Conservation (phyloP, 2,329 filamentous ascomycete genomes). For the Xylariaceae sp. region DNA sequence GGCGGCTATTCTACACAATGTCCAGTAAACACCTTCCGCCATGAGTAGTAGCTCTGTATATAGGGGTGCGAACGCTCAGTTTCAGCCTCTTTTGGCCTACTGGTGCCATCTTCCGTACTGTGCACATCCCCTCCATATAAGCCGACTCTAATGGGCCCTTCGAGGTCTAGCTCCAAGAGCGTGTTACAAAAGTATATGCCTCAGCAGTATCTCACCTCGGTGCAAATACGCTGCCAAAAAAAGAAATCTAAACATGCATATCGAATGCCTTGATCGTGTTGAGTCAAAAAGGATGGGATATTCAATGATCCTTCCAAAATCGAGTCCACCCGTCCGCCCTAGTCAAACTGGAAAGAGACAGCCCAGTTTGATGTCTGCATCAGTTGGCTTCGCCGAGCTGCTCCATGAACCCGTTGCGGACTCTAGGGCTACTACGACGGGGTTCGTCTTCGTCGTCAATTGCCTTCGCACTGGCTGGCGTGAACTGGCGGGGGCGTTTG, state of each 20-base stretch:
- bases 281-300: slow-evolving; percentile 21
- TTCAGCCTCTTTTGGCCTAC: background rate
- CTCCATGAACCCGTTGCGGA: slow-evolving; percentile 22
- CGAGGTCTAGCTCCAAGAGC: slow-evolving; percentile 3
- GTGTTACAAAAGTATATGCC: slow-evolving; percentile 9
- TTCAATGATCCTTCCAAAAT: slow-evolving; percentile 30
- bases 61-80: background rate
- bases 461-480: slow-evolving; percentile 40
- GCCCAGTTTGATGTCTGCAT: slow-evolving; percentile 6
- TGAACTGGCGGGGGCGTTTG: slow-evolving; percentile 45
- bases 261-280: slow-evolving; percentile 6
- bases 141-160: background rate
- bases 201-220: slow-evolving; percentile 5
- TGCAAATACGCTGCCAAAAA: slow-evolving; percentile 10
- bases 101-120: slow-evolving; percentile 1
- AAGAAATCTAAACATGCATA: slow-evolving; percentile 10
- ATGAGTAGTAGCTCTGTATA: background rate
- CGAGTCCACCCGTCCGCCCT: background rate
- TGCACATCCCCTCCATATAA: background rate
- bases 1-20: slow-evolving; percentile 18
- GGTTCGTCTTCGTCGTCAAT: slow-evolving; percentile 46
- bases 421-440: slow-evolving; percentile 33
- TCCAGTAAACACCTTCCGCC: slow-evolving; percentile 11
- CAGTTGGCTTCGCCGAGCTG: slow-evolving; percentile 18
- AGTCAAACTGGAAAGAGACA: background rate